These are phyloP conservation scores for Thalassiosira sp. DNA, from an alignment of 352 stramenopile species.

Conservation along the genomic window DNA sequence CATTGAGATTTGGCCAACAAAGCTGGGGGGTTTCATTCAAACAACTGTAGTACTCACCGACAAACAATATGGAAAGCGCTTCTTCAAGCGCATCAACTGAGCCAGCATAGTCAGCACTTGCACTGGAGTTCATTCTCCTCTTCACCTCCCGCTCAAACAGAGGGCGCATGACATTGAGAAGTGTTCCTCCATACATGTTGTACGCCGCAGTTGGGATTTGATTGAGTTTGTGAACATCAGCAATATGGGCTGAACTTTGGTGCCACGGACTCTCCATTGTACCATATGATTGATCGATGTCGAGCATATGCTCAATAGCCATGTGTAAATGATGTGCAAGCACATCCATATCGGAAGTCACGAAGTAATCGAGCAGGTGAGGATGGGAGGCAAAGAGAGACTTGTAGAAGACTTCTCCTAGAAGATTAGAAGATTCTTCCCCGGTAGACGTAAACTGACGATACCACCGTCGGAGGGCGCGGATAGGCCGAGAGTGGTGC, in stretches of 20 bases:
- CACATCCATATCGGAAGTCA: constrained; percentile 19
- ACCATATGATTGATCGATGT: constrained; percentile 21
- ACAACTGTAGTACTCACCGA: too few relatives aligned
- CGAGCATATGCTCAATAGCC: constrained; percentile 16
- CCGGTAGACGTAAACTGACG: not conserved
- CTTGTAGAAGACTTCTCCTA: constrained; percentile 35
- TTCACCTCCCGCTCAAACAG: constrained; percentile 18
- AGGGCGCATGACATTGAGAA: constrained; percentile 6
- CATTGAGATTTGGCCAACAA: too few relatives aligned
- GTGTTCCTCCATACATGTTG: constrained; percentile 1
- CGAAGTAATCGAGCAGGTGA: constrained; percentile 30
- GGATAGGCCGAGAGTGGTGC: not conserved
- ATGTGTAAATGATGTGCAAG: not conserved
- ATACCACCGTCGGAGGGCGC: not conserved
- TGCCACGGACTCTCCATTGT: not conserved
- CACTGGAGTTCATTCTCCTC: not conserved
- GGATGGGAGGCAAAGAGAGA: constrained; percentile 22
- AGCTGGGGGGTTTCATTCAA: too few relatives aligned
- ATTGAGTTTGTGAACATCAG: not conserved
- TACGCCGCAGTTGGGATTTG: constrained; percentile 9
- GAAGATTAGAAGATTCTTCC: not conserved
- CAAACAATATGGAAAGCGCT: constrained; percentile 19
- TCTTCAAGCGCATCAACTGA: constrained; percentile 7
- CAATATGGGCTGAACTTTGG: not conserved
- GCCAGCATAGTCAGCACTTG: constrained; percentile 3